Conservation (phyloP, 495 filamentous ascomycete species). For the Hypoxylon fuscum region DNA sequence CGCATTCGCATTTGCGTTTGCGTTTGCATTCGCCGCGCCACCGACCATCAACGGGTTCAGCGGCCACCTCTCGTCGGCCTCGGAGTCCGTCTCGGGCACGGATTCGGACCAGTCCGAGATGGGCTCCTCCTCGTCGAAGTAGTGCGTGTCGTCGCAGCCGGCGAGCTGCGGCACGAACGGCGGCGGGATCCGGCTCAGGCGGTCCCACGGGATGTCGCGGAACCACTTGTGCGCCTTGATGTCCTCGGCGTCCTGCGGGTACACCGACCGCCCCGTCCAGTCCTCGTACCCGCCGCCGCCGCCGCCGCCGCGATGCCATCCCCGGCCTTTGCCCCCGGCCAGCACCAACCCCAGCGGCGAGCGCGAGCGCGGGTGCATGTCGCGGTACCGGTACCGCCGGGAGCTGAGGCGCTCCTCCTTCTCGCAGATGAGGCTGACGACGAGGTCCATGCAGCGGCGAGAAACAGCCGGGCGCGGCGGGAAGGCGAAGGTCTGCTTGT, state of each 20-base stretch:
- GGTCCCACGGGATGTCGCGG: conserved; percentile 71
- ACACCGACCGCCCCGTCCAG: conserved; percentile 68
- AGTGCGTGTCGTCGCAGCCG: conserved; percentile 81
- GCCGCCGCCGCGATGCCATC: conserved; percentile 18
- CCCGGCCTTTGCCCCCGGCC: too few species aligned
- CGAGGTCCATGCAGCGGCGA: conserved; percentile 73
- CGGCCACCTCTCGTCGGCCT: conserved; percentile 30
- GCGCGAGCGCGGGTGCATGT: conserved; percentile 20
- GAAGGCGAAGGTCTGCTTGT: conserved; percentile 65
- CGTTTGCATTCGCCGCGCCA: too few species aligned
- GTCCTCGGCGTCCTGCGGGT: conserved; percentile 77
- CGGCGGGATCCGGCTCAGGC: conserved; percentile 70
- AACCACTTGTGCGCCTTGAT: conserved; percentile 84
- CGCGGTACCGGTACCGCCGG: conserved; percentile 65
- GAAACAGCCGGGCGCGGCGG: conserved; percentile 70
- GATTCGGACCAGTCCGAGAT: conserved; percentile 64
- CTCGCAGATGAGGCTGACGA: conserved; percentile 77
- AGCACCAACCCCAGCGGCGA: conserved; percentile 30
- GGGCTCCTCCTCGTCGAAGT: conserved; percentile 84
- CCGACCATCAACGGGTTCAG: conserved; percentile 27
- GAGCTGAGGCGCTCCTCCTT: conserved; percentile 79
- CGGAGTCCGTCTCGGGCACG: conserved; percentile 32
- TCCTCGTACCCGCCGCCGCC: conserved; percentile 35
- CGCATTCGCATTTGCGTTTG: conserved; percentile 17
- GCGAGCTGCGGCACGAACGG: conserved; percentile 79